Evolutionary conservation across 2,329 filamentous ascomycete species (phyloP).

Genomic region (Magnaporthiopsis poae): DNA sequence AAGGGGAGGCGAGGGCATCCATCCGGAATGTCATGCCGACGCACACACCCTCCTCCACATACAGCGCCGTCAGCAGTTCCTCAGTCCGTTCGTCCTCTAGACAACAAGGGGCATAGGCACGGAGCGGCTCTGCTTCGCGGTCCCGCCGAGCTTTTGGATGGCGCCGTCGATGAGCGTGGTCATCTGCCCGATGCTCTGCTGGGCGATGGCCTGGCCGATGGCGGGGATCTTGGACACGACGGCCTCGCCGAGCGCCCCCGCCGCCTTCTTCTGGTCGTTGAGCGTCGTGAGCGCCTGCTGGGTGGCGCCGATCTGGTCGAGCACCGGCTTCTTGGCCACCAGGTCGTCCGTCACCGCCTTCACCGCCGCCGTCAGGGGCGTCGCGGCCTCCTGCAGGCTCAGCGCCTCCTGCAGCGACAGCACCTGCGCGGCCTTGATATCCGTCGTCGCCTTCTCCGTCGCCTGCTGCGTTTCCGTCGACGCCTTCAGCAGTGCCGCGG

Average conservation of each 20-base stretch:
- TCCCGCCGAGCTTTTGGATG: constrained; percentile 12
- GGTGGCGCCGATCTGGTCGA: constrained; percentile 20
- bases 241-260: constrained; percentile 24
- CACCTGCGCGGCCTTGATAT: constrained; percentile 19
- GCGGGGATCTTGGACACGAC: constrained; percentile 20
- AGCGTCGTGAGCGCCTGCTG: constrained; percentile 17
- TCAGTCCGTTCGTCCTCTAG: neutral
- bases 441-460: constrained; percentile 15
- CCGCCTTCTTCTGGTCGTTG: constrained; percentile 16
- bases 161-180: constrained; percentile 15
- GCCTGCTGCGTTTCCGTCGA: constrained; percentile 5
- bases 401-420: constrained; percentile 18
- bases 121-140: neutral
- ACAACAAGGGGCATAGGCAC: neutral
- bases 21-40: neutral
- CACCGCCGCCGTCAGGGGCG: constrained; percentile 15
- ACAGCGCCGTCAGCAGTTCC: neutral
- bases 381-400: constrained; percentile 15
- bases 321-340: constrained; percentile 18
- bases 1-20: neutral
- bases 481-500: neutral
- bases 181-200: constrained; percentile 19
- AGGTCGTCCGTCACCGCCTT: constrained; percentile 16
- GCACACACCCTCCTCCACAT: neutral
- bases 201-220: constrained; percentile 20